Conservation (phyloP, 2,329 filamentous ascomycete species). For the Metarhizium humberi region DNA sequence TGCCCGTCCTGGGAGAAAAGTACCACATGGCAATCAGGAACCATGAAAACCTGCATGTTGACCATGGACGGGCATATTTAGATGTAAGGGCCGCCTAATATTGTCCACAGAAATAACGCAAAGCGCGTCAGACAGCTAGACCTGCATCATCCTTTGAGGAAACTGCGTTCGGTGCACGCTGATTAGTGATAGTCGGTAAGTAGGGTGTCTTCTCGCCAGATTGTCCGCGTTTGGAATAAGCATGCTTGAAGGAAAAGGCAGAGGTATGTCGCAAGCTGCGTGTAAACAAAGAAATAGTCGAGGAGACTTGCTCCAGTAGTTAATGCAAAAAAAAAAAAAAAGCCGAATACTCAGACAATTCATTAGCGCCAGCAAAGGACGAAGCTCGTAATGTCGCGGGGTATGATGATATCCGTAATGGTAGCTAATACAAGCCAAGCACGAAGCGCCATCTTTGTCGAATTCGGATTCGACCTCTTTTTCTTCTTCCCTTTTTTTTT, state of each 20-base stretch:
- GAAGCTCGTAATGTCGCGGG: background rate
- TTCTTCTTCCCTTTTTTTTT: too few species aligned
- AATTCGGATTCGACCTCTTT: background rate
- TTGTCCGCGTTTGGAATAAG: background rate
- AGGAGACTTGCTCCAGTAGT: background rate
- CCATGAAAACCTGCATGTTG: background rate
- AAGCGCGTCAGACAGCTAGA: conserved; percentile 4
- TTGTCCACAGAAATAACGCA: conserved; percentile 3
- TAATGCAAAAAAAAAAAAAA: background rate
- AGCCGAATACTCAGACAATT: background rate
- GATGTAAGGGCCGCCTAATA: background rate
- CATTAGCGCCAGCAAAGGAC: background rate
- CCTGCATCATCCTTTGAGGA: background rate
- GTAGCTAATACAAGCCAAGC: background rate
- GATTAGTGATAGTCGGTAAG: background rate
- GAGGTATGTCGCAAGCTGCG: conserved; percentile 1
- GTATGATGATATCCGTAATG: conserved; percentile 2
- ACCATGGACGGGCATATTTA: too few species aligned
- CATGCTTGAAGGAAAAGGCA: background rate
- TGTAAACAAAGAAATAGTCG: conserved; percentile 1
- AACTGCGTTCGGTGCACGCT: background rate
- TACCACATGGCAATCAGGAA: background rate
- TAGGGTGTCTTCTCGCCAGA: background rate
- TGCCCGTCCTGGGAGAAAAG: background rate
- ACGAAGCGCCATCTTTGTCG: background rate